These are phyloP conservation scores for Termitomyces sp. DNA, from an alignment of 1,284 basidiomycete genomes.

Conservation along the genomic window DNA sequence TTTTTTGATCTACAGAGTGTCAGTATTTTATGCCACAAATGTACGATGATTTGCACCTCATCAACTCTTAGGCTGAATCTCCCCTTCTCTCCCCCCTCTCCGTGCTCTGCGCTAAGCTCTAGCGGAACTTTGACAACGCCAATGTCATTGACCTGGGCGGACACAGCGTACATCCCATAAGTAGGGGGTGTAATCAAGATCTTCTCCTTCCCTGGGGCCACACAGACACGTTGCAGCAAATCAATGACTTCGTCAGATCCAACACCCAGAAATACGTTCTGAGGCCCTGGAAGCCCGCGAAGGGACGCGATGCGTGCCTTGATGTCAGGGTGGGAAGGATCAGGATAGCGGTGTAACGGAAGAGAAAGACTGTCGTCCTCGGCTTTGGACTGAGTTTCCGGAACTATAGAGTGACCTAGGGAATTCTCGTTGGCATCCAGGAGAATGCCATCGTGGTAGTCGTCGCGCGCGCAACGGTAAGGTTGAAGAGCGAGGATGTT, in stretches of 20 bases:
- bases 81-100: slow-evolving; percentile 69
- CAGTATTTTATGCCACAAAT: slow-evolving; percentile 6
- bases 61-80: slow-evolving; percentile 78
- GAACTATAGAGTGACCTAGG: slow-evolving; percentile 79
- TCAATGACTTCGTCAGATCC: slow-evolving; percentile 98
- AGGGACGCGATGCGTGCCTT: slow-evolving; percentile 75
- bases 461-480: slow-evolving; percentile 95
- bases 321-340: slow-evolving; percentile 77
- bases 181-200: slow-evolving; percentile 90
- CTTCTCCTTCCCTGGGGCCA: slow-evolving; percentile 77
- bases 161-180: slow-evolving; percentile 97
- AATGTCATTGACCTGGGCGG: slow-evolving; percentile 93
- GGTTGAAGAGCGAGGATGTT: slow-evolving; percentile 93
- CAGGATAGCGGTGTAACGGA: slow-evolving; percentile 82
- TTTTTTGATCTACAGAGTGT: slow-evolving; percentile 57
- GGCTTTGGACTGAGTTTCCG: slow-evolving; percentile 19
- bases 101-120: slow-evolving; percentile 49
- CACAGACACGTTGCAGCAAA: slow-evolving; percentile 87
- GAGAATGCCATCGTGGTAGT: slow-evolving; percentile 91
- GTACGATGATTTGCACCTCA: slow-evolving; percentile 44
- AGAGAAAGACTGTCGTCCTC: slow-evolving; percentile 36
- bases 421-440: slow-evolving; percentile 98
- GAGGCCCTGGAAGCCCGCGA: slow-evolving; percentile 57
- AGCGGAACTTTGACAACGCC: slow-evolving; percentile 80
- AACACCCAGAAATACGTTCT: slow-evolving; percentile 91